Percentiles rank a stretch among this genome's conserved stretches.
Evolutionary conservation across 2,329 filamentous ascomycete species (phyloP).

Genomic region (Colletotrichum salicis): DNA sequence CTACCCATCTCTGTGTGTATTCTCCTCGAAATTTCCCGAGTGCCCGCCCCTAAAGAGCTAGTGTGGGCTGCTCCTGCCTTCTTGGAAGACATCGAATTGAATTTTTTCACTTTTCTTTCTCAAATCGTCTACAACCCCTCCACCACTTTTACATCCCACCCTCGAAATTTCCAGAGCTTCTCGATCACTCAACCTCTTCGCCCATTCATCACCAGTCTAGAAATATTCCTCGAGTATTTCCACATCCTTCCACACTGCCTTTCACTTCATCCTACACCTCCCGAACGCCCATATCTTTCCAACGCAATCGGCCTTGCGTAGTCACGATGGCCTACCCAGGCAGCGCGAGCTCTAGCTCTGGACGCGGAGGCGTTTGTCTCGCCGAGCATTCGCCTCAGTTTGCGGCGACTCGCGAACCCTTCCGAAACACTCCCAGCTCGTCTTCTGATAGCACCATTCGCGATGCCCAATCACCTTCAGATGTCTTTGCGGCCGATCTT

Average conservation of each 20-base stretch:
- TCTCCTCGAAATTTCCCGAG: background rate
- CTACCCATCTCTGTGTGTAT: background rate
- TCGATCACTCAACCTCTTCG: background rate
- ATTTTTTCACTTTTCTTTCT: background rate
- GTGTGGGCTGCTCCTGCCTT: slow-evolving; percentile 4
- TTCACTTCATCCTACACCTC: background rate
- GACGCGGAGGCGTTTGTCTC: slow-evolving; percentile 26
- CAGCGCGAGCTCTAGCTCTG: slow-evolving; percentile 12
- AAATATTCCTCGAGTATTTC: background rate
- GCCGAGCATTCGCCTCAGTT: slow-evolving; percentile 24
- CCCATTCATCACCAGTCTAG: background rate
- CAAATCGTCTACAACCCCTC: background rate
- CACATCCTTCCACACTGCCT: background rate
- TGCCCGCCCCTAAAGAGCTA: slow-evolving; percentile 6
- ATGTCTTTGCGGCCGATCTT: slow-evolving; percentile 25
- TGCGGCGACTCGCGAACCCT: background rate
- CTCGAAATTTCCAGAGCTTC: background rate
- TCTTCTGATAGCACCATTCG: slow-evolving; percentile 15
- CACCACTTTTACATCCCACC: background rate
- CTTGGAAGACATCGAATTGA: slow-evolving; percentile 3
- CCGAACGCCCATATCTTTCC: background rate
- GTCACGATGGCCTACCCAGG: slow-evolving; percentile 15
- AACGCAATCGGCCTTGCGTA: background rate
- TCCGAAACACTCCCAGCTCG: slow-evolving; percentile 17
- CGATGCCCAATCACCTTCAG: slow-evolving; percentile 20